Evolutionary conservation across 495 filamentous ascomycete genomes (phyloP).

Genomic region (Apiosordaria backusii): DNA sequence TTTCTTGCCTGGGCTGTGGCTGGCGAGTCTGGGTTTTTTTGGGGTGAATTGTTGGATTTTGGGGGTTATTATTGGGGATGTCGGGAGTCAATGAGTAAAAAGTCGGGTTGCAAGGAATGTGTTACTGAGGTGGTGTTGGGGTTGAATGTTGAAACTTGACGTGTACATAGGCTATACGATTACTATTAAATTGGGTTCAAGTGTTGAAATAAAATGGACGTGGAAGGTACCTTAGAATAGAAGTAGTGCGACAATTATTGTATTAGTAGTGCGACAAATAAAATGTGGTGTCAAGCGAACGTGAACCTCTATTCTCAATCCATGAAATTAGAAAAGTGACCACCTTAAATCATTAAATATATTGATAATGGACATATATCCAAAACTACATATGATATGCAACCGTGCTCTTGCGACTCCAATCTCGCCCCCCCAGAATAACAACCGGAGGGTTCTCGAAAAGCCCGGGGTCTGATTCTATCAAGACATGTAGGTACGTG

Average conservation of each 20-base stretch:
- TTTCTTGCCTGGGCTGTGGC: slow-evolving; percentile 80
- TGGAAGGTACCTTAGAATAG: too few relatives aligned
- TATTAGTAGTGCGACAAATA: too few relatives aligned
- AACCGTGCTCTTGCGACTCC: not conserved
- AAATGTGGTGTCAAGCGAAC: too few relatives aligned
- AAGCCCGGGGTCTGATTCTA: not conserved
- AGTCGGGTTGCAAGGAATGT: not conserved
- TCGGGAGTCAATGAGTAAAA: slow-evolving; percentile 26
- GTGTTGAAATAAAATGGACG: too few relatives aligned
- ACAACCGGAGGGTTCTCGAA: not conserved
- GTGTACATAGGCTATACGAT: too few relatives aligned
- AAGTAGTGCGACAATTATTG: too few relatives aligned
- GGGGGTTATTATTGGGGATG: slow-evolving; percentile 71
- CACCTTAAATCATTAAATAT: not conserved
- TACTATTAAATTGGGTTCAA: too few relatives aligned
- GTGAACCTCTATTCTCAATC: too few relatives aligned
- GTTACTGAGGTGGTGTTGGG: not conserved
- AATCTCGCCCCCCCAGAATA: not conserved
- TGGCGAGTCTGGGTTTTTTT: slow-evolving; percentile 74
- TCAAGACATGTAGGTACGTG: not conserved
- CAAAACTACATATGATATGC: not conserved
- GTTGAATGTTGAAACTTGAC: not conserved
- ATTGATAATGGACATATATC: not conserved
- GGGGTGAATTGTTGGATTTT: slow-evolving; percentile 82
- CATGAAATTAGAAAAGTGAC: not conserved